A percentile compares a stretch with the other conserved stretches of the same genome.
phyloP scores from a whole-genome alignment of 306 rosid genomes.

The Castanopsis chinensis region DNA sequence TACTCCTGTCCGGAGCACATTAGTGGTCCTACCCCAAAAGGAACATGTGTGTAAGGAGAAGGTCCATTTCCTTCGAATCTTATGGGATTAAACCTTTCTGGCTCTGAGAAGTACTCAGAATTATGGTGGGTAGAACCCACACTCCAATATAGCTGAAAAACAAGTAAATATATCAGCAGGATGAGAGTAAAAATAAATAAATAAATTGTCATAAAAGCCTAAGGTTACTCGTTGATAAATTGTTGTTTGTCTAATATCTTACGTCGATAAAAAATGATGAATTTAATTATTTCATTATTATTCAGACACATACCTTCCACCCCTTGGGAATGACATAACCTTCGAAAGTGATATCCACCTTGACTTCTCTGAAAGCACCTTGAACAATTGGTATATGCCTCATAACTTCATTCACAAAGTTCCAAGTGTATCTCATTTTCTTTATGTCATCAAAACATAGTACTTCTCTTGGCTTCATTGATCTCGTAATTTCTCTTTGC shows the following conservation, averaged over 20 bases:
- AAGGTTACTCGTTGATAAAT: no score
- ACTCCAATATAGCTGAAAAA: background rate
- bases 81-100: background rate
- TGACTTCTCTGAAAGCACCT: background rate
- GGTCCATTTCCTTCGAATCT: background rate
- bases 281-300: no score
- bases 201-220: no score
- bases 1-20: background rate
- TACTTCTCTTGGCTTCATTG: background rate
- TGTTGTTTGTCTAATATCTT: no score
- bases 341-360: background rate
- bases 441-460: background rate
- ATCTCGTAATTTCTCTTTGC: background rate
- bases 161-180: background rate
- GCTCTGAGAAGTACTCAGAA: background rate
- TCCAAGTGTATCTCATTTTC: background rate
- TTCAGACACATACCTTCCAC: no score
- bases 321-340: background rate
- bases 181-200: no score
- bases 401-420: background rate
- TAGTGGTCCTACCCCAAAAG: background rate
- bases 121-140: background rate
- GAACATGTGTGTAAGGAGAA: background rate
- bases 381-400: background rate
- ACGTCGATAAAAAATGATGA: no score